phyloP scores from a whole-genome alignment of 1,284 basidiomycete genomes.

The Ganoderma boninense region DNA sequence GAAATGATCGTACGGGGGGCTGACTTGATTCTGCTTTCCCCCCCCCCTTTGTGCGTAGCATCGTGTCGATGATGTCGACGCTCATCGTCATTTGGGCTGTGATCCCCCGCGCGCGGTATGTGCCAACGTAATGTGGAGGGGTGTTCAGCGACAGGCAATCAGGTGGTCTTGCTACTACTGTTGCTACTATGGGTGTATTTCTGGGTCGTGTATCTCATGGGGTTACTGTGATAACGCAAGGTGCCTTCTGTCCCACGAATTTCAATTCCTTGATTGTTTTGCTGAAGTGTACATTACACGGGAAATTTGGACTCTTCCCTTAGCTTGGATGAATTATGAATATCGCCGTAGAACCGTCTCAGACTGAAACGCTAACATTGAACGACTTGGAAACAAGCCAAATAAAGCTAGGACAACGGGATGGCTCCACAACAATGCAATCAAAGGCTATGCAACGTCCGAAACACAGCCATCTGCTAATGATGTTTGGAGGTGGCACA shows the following conservation, averaged over 20 bases:
- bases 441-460: neutral
- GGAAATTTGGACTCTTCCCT: too few species aligned
- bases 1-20: too few species aligned
- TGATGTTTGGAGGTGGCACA: neutral
- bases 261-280: too few species aligned
- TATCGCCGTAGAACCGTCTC: too few species aligned
- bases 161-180: neutral
- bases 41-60: neutral
- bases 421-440: neutral
- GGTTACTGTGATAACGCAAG: too few species aligned
- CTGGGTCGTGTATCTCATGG: neutral
- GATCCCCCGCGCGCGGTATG: constrained; percentile 36
- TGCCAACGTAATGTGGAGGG: constrained; percentile 11
- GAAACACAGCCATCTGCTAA: neutral
- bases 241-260: too few species aligned
- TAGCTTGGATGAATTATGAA: too few species aligned
- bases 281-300: too few species aligned
- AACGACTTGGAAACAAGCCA: too few species aligned
- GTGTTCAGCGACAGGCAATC: neutral
- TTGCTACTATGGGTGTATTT: neutral
- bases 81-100: constrained; percentile 43
- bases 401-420: too few species aligned
- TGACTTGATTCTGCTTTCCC: neutral
- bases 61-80: constrained; percentile 41
- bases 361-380: too few species aligned